Evolutionary conservation across 768 basidiomycete genomes (phyloP).

Genomic region (Chalciporus chontae): DNA sequence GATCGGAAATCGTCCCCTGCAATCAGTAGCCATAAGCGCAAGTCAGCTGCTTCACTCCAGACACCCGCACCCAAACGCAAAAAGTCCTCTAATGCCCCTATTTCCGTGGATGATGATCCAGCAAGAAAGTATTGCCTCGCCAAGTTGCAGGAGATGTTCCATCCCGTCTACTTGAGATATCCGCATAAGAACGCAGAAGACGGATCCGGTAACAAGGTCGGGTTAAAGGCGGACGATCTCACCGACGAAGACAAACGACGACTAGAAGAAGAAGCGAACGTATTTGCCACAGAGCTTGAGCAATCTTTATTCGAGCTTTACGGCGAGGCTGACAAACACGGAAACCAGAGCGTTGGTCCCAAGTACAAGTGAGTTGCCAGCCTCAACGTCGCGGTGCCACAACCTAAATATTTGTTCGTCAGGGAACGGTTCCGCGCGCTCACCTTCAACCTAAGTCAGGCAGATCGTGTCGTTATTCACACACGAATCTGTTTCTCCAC

Average conservation of each 20-base stretch:
- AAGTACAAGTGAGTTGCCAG: slow-evolving; percentile 73
- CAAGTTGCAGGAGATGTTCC: slow-evolving; percentile 71
- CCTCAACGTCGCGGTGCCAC: neutral
- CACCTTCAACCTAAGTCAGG: slow-evolving; percentile 81
- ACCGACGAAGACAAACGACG: slow-evolving; percentile 56
- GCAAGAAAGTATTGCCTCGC: slow-evolving; percentile 76
- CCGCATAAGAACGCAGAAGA: slow-evolving; percentile 46
- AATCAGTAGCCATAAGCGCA: slow-evolving; percentile 45
- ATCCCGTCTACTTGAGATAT: slow-evolving; percentile 68
- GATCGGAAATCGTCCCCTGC: slow-evolving; percentile 22
- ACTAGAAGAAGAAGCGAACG: slow-evolving; percentile 54
- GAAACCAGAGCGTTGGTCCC: slow-evolving; percentile 55
- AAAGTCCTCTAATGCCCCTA: slow-evolving; percentile 39
- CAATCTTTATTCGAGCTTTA: slow-evolving; percentile 71
- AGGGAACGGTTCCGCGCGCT: slow-evolving; percentile 92
- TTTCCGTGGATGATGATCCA: slow-evolving; percentile 58
- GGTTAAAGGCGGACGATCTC: slow-evolving; percentile 51
- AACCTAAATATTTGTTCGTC: slow-evolving; percentile 9
- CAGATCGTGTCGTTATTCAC: slow-evolving; percentile 76
- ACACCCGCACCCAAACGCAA: slow-evolving; percentile 46
- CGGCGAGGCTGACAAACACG: slow-evolving; percentile 71
- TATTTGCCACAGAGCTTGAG: slow-evolving; percentile 72
- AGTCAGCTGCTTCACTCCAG: slow-evolving; percentile 37
- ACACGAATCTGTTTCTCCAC: slow-evolving; percentile 66
- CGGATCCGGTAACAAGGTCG: slow-evolving; percentile 31